These are phyloP conservation scores for Tylopilus felleus DNA, from an alignment of 768 basidiomycete species.

Conservation along the genomic window DNA sequence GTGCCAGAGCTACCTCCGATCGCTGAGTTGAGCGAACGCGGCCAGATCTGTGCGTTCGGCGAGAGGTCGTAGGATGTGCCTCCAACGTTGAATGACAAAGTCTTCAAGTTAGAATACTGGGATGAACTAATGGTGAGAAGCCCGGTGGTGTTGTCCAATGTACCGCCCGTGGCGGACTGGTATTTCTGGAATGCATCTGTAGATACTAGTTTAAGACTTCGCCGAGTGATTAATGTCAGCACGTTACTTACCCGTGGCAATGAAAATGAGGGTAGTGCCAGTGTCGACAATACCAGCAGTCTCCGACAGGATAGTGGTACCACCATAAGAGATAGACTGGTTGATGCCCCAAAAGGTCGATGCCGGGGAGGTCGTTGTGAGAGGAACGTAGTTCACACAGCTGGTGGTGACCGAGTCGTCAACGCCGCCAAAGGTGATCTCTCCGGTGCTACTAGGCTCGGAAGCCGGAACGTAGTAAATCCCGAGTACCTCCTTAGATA, in stretches of 20 bases:
- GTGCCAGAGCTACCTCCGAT: constrained; percentile 25
- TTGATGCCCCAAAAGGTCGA: constrained; percentile 25
- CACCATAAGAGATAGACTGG: constrained; percentile 29
- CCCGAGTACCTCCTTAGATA: constrained; percentile 27
- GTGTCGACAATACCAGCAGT: constrained; percentile 37
- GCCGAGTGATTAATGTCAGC: not conserved
- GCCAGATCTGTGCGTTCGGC: constrained; percentile 35
- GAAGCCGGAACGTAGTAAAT: constrained; percentile 29
- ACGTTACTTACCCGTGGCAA: constrained; percentile 17
- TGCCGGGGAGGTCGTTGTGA: not conserved
- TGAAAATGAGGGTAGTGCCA: constrained; percentile 30
- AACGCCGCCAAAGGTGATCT: not conserved
- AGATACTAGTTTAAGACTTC: constrained; percentile 10
- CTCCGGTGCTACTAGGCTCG: constrained; percentile 2
- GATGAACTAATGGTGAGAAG: constrained; percentile 26
- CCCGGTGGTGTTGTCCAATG: constrained; percentile 26
- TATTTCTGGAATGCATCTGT: constrained; percentile 29
- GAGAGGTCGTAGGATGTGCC: constrained; percentile 17
- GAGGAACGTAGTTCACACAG: not conserved
- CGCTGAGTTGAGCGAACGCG: constrained; percentile 28
- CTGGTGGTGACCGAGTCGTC: not conserved
- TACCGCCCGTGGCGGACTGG: constrained; percentile 26
- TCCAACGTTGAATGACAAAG: constrained; percentile 28
- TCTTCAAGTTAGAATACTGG: constrained; percentile 26
- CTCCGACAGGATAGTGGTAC: constrained; percentile 17